phyloP scores from a whole-genome alignment of 495 filamentous ascomycete genomes.

The Daldinia vernicosa region DNA sequence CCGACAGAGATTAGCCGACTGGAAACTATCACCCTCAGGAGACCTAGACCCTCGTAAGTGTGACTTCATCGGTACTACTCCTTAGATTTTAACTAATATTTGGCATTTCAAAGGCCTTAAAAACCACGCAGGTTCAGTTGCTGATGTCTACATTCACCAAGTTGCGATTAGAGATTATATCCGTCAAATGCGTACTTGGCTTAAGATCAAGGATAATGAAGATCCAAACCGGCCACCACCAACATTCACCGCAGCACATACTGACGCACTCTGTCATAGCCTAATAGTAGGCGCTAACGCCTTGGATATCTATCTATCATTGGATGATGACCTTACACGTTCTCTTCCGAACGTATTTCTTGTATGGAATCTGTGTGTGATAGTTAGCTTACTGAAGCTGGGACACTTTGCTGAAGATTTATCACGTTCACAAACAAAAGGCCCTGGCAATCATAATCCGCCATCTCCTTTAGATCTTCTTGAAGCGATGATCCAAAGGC shows the following conservation, averaged over 20 bases:
- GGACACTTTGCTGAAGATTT: constrained; percentile 21
- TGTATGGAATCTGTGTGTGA: constrained; percentile 27
- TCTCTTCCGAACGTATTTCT: constrained; percentile 35
- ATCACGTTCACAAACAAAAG: not conserved
- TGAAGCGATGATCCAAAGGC: constrained; percentile 26
- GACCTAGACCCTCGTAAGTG: constrained; percentile 26
- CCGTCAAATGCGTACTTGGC: constrained; percentile 10
- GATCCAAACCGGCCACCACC: constrained; percentile 3
- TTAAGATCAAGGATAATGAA: constrained; percentile 1
- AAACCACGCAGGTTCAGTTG: constrained; percentile 11
- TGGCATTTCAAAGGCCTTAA: constrained; percentile 13
- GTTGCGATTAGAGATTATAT: constrained; percentile 22
- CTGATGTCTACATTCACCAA: constrained; percentile 38
- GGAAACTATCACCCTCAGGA: constrained; percentile 23
- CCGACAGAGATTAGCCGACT: constrained; percentile 28
- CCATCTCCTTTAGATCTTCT: constrained; percentile 16
- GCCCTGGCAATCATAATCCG: not conserved
- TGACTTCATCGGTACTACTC: not conserved
- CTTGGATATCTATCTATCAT: constrained; percentile 27
- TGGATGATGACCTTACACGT: constrained; percentile 22
- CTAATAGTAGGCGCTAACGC: constrained; percentile 12
- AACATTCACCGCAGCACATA: constrained; percentile 17
- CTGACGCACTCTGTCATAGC: constrained; percentile 29
- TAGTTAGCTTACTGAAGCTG: constrained; percentile 27
- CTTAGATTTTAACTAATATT: not conserved